phyloP scores from a whole-genome alignment of 2,329 filamentous ascomycete genomes.

The Lachnellula cervina region DNA sequence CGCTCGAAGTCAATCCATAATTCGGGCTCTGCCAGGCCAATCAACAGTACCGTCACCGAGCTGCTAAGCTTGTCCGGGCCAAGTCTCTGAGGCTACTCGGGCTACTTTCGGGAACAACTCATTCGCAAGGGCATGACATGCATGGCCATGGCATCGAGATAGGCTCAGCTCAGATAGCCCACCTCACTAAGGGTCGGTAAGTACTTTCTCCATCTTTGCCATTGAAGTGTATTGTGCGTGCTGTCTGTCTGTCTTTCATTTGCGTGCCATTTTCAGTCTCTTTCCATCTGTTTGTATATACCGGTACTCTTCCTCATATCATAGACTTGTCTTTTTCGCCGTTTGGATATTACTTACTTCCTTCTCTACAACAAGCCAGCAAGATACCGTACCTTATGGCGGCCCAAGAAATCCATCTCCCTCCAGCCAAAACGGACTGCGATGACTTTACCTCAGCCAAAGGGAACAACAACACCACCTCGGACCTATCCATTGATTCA shows the following conservation, averaged over 20 bases:
- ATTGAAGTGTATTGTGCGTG: background rate
- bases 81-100: too few species aligned
- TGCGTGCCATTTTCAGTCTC: background rate
- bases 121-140: too few species aligned
- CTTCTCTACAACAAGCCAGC: background rate
- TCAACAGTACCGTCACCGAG: too few species aligned
- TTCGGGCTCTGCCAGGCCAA: too few species aligned
- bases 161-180: too few species aligned
- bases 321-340: background rate
- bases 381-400: slow-evolving; percentile 14
- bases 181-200: too few species aligned
- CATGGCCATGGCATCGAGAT: too few species aligned
- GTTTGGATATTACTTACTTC: too few species aligned
- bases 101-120: too few species aligned
- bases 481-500: background rate
- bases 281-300: background rate
- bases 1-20: too few species aligned
- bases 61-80: too few species aligned
- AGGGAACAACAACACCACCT: slow-evolving; percentile 3
- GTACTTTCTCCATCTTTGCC: too few species aligned
- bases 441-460: slow-evolving; percentile 1
- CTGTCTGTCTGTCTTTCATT: background rate
- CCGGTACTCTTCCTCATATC: background rate
- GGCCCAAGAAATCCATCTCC: slow-evolving; percentile 13
- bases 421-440: slow-evolving; percentile 4